These are phyloP conservation scores for Fusarium longipes DNA, from an alignment of 2,329 filamentous ascomycete species.

Conservation along the genomic window DNA sequence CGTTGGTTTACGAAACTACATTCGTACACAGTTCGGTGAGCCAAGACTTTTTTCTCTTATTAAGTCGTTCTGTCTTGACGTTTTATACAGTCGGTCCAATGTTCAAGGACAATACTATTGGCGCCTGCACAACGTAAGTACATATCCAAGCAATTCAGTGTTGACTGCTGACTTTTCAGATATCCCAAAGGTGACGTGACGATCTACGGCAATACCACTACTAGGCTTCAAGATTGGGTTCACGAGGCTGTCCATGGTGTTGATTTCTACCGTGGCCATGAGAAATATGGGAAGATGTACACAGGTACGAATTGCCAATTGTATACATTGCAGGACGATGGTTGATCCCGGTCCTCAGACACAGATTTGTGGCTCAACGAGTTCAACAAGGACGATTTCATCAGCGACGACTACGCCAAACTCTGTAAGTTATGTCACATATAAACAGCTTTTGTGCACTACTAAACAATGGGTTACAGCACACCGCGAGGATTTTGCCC, in stretches of 20 bases:
- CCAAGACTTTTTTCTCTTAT: not conserved
- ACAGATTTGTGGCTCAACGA: not conserved
- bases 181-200: not conserved
- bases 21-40: not conserved
- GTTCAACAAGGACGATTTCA: not conserved
- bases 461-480: not conserved
- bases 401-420: not conserved
- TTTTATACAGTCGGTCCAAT: not conserved
- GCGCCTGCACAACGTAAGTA: not conserved
- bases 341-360: not conserved
- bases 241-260: not conserved
- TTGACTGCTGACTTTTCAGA: not conserved
- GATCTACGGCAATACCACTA: not conserved
- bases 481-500: not conserved
- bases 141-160: not conserved
- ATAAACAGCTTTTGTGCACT: not conserved
- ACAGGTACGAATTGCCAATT: not conserved
- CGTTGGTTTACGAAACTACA: not conserved
- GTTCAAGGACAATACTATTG: not conserved
- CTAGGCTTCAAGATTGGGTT: not conserved
- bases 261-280: not conserved
- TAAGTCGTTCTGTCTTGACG: not conserved
- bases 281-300: not conserved
- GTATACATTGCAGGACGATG: not conserved
- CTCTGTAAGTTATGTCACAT: not conserved